Evolutionary conservation across 1,139 yeast genomes (phyloP).

Genomic region (Nakaseomyces kungkrabaensis): DNA sequence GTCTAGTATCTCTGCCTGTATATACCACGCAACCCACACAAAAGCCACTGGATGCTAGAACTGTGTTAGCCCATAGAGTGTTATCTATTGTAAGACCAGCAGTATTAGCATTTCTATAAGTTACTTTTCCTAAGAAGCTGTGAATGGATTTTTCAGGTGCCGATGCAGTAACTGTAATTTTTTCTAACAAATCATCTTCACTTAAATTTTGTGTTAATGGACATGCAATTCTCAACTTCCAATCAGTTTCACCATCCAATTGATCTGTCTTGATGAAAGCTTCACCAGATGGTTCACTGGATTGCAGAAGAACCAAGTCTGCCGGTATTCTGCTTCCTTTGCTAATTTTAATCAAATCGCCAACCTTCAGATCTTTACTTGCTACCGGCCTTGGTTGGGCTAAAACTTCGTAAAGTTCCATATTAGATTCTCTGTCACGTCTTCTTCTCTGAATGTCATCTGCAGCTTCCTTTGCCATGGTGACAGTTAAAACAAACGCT

Average conservation of each 20-base stretch:
- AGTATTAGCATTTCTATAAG: conserved; percentile 43
- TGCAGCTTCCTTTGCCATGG: conserved; percentile 91
- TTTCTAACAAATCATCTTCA: conserved; percentile 35
- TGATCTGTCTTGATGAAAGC: conserved; percentile 94
- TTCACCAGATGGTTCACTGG: conserved; percentile 79
- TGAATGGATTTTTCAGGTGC: conserved; percentile 82
- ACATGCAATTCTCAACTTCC: conserved; percentile 83
- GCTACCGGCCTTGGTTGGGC: conserved; percentile 40
- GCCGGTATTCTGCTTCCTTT: conserved; percentile 90
- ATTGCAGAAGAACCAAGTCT: conserved; percentile 74
- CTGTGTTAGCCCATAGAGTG: conserved; percentile 97
- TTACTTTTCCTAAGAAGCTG: conserved; percentile 62
- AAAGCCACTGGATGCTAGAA: conserved; percentile 76
- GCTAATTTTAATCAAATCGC: conserved; percentile 72
- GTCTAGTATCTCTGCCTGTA: conserved; percentile 90
- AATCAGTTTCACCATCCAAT: conserved; percentile 97
- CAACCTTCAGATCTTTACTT: conserved; percentile 67
- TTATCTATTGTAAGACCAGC: conserved; percentile 73
- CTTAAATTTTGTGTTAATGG: conserved; percentile 56
- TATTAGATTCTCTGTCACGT: conserved; percentile 82
- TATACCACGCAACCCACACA: conserved; percentile 81
- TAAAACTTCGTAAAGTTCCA: conserved; percentile 69
- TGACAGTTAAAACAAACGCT: conserved; percentile 82
- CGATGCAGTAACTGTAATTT: conserved; percentile 53
- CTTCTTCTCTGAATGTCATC: conserved; percentile 88